Base-by-base conservation (phyloP, 2,329 filamentous ascomycete species). In the Westerdykella sp. region DNA sequence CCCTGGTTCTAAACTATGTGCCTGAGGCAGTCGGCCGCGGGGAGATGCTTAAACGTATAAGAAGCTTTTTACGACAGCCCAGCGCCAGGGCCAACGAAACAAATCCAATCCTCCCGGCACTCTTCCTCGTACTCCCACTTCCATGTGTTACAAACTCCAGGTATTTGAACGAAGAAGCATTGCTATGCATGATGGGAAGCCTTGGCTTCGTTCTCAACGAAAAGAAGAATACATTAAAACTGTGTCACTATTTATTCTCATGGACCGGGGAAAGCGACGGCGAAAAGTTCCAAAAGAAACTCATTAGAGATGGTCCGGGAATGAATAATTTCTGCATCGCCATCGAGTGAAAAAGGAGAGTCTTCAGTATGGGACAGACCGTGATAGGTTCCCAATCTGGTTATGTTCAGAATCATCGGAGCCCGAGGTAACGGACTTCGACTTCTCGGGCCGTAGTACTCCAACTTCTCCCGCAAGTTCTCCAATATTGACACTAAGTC, bases 311-410 rank as follows among this genome's bases (percentile, higher is more conserved):
- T 16, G 90, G 90, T 10, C 72, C 74, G 41, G 78, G 74, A 18
- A 80, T 89, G 63, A 98, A 98, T 68, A 97, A 98, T 61, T 98
- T 97, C 66, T 81, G 85, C 12, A 82, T 97, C 54, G 77, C 87
- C 13, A 65, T 95, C 15, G 54, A 65, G 32, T 66, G 53, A 57
- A 28, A 28, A 9, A 5, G 25, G 2, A 28, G 11, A 12, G 2
- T 28, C 7, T 9, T 28, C 25, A 10, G 4, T 28, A 12, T 28
- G 18, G 18, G 18, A 21, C 3, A 21, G 18, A 21, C 18, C 18
- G 18, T 6, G 18, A 6, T 4, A 21, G 6, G 18, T 6, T 21
- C 18, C 18, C 18, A 21, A 6, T 6, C 18, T 21, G 18, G 18
- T 6, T 21, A 21, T 21, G 18, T 21, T 21, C 18, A 21, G 18